Evolutionary conservation across 768 basidiomycete genomes (phyloP).

Genomic region (Phanerodontia chrysosporium): DNA sequence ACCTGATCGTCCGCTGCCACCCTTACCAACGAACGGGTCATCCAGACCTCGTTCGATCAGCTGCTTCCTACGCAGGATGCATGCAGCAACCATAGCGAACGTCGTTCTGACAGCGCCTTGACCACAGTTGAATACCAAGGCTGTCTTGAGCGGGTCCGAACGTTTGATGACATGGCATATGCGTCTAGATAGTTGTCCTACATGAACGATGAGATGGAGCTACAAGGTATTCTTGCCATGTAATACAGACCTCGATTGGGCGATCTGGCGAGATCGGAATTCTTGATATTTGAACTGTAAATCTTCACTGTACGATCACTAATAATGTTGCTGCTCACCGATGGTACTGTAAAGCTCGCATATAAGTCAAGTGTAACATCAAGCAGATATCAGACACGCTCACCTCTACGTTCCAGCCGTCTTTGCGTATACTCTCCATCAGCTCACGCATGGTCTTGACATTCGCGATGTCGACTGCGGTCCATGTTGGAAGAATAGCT

Average conservation of each 20-base stretch:
- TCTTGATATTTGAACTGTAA: constrained; percentile 31
- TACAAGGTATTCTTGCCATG: neutral
- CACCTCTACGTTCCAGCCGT: constrained; percentile 93
- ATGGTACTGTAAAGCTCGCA: constrained; percentile 76
- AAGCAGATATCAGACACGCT: neutral
- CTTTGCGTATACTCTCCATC: constrained; percentile 69
- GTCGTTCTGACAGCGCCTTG: constrained; percentile 96
- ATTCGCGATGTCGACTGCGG: constrained; percentile 74
- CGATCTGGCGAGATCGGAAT: constrained; percentile 95
- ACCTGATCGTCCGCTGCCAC: constrained; percentile 29
- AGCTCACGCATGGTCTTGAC: constrained; percentile 88
- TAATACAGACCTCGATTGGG: constrained; percentile 69
- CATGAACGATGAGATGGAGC: neutral
- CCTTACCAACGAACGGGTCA: constrained; percentile 70
- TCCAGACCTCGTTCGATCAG: constrained; percentile 54
- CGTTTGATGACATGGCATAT: constrained; percentile 79
- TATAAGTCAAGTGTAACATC: no score
- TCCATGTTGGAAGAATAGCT: constrained; percentile 90
- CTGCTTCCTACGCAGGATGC: constrained; percentile 75
- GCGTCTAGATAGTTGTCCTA: constrained; percentile 95
- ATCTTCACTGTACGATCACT: no score
- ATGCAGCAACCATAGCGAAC: constrained; percentile 95
- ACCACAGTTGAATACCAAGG: constrained; percentile 92
- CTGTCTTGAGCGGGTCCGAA: constrained; percentile 75
- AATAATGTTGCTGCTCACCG: constrained; percentile 48